Conservation (phyloP, 78 protist species). For the Dictyostelium brefeldianum region DNA sequence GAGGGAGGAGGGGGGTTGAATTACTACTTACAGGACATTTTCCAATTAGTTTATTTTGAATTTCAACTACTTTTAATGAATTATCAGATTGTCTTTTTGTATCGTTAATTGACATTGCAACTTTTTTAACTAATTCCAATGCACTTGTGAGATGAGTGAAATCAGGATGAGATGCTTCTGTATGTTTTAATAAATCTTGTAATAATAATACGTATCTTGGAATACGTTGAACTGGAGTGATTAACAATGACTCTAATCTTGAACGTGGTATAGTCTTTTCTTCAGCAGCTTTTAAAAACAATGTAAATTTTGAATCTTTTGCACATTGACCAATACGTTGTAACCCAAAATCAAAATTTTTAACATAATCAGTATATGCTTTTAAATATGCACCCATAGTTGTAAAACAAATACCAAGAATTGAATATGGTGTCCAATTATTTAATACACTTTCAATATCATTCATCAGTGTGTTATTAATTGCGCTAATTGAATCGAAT, state of each 20-base stretch:
- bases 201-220: constrained; percentile 70
- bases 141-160: constrained; percentile 36
- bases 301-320: constrained; percentile 45
- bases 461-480: constrained; percentile 16
- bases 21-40: constrained; percentile 57
- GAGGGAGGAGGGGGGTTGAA: not conserved
- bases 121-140: constrained; percentile 36
- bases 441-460: constrained; percentile 21
- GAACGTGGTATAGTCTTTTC: constrained; percentile 56
- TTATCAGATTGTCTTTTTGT: constrained; percentile 76
- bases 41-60: constrained; percentile 70
- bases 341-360: constrained; percentile 67
- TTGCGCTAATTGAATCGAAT: constrained; percentile 51
- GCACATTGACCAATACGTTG: constrained; percentile 46
- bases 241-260: constrained; percentile 63
- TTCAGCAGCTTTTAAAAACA: constrained; percentile 42
- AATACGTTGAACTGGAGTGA: constrained; percentile 78
- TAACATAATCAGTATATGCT: constrained; percentile 79
- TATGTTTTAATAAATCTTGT: constrained; percentile 77
- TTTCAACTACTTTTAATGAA: constrained; percentile 73
- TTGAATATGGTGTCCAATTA: constrained; percentile 64
- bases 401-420: constrained; percentile 35
- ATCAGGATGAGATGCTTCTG: constrained; percentile 74
- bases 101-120: constrained; percentile 76
- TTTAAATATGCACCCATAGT: constrained; percentile 45